A percentile compares a stretch with the other conserved stretches of the same genome.
Conservation (phyloP, 371 early-diverging fungal genomes). For the Rhizopus sp. region DNA sequence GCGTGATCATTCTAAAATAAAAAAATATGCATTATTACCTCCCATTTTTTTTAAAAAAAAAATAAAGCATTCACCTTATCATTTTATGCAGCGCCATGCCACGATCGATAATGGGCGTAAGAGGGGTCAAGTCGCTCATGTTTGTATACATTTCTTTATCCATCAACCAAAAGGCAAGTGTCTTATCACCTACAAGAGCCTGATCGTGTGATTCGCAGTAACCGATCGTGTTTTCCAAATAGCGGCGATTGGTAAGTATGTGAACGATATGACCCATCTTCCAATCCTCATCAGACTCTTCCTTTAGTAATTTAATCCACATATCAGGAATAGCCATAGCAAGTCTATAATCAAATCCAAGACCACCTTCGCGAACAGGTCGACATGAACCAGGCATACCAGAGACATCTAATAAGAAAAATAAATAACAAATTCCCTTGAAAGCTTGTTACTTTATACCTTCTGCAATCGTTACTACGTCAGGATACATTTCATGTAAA, state of each 20-base stretch:
- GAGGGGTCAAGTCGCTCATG: slow-evolving; percentile 81
- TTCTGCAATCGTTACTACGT: slow-evolving; percentile 90
- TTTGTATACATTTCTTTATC: slow-evolving; percentile 96
- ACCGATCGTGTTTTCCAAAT: slow-evolving; percentile 82
- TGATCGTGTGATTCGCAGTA: slow-evolving; percentile 96
- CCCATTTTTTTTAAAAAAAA: neutral
- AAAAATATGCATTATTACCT: neutral
- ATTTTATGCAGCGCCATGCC: slow-evolving; percentile 94
- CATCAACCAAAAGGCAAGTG: slow-evolving; percentile 97
- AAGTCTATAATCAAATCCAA: slow-evolving; percentile 95
- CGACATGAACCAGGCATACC: slow-evolving; percentile 96
- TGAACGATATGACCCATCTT: slow-evolving; percentile 80
- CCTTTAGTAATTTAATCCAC: slow-evolving; percentile 97
- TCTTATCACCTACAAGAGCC: slow-evolving; percentile 96
- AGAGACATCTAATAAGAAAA: slow-evolving; percentile 77
- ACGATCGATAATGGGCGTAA: slow-evolving; percentile 90
- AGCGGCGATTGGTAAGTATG: slow-evolving; percentile 87
- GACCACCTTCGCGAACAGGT: slow-evolving; percentile 85
- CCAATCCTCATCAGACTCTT: slow-evolving; percentile 90
- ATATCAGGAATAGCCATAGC: slow-evolving; percentile 96
- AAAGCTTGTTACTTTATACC: slow-evolving; percentile 23
- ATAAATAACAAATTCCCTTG: neutral
- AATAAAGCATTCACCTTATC: slow-evolving; percentile 86
- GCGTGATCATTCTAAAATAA: slow-evolving; percentile 66
- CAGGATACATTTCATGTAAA: slow-evolving; percentile 76